Base-by-base conservation (phyloP, 1,284 basidiomycete species). In the Trichosporon asahii region DNA sequence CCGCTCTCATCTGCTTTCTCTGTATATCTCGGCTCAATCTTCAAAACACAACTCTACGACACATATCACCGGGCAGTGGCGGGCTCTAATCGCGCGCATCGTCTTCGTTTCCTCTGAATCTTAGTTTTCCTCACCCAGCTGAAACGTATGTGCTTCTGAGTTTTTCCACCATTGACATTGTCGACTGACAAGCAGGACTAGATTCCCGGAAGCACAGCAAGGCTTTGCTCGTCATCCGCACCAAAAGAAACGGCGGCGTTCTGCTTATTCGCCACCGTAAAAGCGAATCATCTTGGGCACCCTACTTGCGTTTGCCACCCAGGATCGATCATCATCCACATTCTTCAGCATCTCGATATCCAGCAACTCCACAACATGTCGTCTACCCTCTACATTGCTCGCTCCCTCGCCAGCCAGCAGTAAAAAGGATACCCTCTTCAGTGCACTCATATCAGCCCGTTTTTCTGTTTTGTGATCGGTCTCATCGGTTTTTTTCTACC, bases 391-490 rank as follows among this genome's bases (percentile, higher is more conserved):
- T 18, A 29, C 27, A 18, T 33, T 33, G 57, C 57, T 61, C 15
- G 57, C 57, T 31, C 33, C 57, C 29, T 31, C 57, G 18, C 23
- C 57, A 61, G 57, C 57, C 57, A 61, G 57, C 57, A 61, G 57
- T 61, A 61, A 61, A 61, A 61, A 61, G 57, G 57, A 61, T 61
- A 61, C 57, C 57, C 57, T 31, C 57, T 61, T 31, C 55, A 29
- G 1, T 23, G 5, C 57, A 27, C 57, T 61, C 57, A 61, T 61
- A 61, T n/a, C 57, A 31, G 29, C 27, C 29, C 29, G 27, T 61
- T 61, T 31, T 31, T 61, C 57, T 61, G 27, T 61, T 29, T 61
- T 31, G 57, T 33, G 29, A 61, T 61, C 57, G 57, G 57, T 61
- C 27, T n/a, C 49, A 5, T 33, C 29, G 57, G 29, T 61, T 61